phyloP scores from a whole-genome alignment of 176 grass and related monocot species.

The Zizania latifolia region DNA sequence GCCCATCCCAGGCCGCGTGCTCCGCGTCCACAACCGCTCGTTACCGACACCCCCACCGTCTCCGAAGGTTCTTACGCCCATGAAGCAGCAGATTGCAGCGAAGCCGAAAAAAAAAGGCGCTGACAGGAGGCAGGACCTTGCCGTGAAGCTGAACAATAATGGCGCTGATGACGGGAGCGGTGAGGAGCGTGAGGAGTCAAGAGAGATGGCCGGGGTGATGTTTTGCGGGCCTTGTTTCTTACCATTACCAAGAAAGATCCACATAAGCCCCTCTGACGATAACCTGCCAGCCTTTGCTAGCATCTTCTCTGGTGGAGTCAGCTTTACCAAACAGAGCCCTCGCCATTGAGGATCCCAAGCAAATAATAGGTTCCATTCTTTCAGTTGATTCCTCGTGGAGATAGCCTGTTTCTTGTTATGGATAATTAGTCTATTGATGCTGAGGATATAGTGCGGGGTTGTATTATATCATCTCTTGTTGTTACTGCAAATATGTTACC shows the following conservation, averaged over 20 bases:
- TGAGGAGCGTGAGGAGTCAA: constrained; percentile 18
- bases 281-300: constrained; percentile 44
- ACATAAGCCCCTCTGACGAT: constrained; percentile 55
- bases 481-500: constrained; percentile 8
- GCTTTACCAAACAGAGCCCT: constrained; percentile 32
- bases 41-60: constrained; percentile 26
- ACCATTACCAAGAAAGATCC: constrained; percentile 63
- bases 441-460: constrained; percentile 6
- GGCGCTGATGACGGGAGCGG: constrained; percentile 21
- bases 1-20: constrained; percentile 43
- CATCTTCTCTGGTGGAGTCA: constrained; percentile 22
- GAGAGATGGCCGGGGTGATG: constrained; percentile 32
- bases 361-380: constrained; percentile 29
- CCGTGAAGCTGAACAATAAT: constrained; percentile 4
- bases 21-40: constrained; percentile 42
- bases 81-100: constrained; percentile 28
- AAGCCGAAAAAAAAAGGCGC: constrained; percentile 11
- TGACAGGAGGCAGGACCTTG: not conserved
- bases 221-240: constrained; percentile 67
- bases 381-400: constrained; percentile 16
- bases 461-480: constrained; percentile 29
- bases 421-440: constrained; percentile 14
- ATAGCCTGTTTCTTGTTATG: constrained; percentile 12
- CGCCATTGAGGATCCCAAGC: constrained; percentile 13
- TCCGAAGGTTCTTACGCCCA: constrained; percentile 33